These are phyloP conservation scores for Carpinus fangiana DNA, from an alignment of 306 rosid genomes.

Conservation along the genomic window DNA sequence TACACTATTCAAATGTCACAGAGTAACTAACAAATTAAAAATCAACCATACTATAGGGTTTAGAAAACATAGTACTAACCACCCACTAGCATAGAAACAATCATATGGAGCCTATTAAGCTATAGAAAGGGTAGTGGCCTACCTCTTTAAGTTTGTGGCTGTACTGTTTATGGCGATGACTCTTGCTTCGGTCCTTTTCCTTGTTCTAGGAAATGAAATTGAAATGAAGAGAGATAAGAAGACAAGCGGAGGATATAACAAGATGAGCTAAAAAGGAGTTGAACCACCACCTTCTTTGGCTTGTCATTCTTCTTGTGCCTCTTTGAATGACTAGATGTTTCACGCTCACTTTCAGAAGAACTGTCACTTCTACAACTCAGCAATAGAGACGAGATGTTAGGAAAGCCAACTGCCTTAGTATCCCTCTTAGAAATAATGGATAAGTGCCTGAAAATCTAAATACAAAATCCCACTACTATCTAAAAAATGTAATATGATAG, in stretches of 20 bases:
- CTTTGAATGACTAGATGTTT: conserved; percentile 65
- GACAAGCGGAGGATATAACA: not conserved
- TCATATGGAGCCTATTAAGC: conserved; percentile 11
- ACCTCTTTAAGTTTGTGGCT: conserved; percentile 83
- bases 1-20: not conserved
- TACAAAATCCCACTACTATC: not conserved
- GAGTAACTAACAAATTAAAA: not conserved
- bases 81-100: not conserved
- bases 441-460: not conserved
- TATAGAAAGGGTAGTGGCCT: conserved; percentile 32
- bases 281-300: conserved; percentile 62
- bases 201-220: conserved; percentile 42
- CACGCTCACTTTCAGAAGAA: conserved; percentile 73
- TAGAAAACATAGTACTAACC: not conserved
- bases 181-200: conserved; percentile 74
- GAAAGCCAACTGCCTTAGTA: conserved; percentile 16
- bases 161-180: conserved; percentile 59
- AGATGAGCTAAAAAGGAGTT: not conserved
- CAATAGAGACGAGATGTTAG: conserved; percentile 15
- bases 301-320: conserved; percentile 75
- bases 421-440: too few relatives aligned
- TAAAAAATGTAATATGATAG: not conserved
- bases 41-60: not conserved
- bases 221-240: not conserved
- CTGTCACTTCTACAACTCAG: conserved; percentile 50